Percentiles rank a stretch among this genome's conserved stretches.
Evolutionary conservation across 148 eudicot species (phyloP).

Genomic region (Camellia lanceoleosa): DNA sequence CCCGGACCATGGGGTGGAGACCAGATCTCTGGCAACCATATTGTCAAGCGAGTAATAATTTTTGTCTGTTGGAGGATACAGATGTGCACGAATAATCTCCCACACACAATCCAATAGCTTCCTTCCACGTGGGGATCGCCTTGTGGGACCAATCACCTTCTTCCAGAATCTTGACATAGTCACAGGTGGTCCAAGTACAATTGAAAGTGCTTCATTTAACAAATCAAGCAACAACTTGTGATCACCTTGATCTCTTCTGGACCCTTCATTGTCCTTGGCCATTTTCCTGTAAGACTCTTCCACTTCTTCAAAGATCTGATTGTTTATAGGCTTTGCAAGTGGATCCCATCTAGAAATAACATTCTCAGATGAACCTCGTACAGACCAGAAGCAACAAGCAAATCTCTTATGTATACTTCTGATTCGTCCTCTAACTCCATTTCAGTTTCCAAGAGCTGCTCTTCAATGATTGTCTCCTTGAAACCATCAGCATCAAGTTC

Average conservation of each 20-base stretch:
- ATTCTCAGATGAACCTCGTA: conserved; percentile 47
- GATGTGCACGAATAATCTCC: conserved; percentile 46
- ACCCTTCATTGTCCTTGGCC: conserved; percentile 30
- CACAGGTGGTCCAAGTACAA: conserved; percentile 51
- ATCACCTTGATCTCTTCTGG: conserved; percentile 29
- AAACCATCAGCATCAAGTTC: conserved; percentile 60
- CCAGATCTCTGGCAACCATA: conserved; percentile 62
- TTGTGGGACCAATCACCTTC: conserved; percentile 31
- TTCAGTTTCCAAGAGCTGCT: conserved; percentile 50
- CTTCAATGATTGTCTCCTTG: conserved; percentile 48
- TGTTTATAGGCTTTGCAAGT: conserved; percentile 57
- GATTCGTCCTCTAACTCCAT: conserved; percentile 65
- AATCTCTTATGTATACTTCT: conserved; percentile 65
- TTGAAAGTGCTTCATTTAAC: conserved; percentile 67
- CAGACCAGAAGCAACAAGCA: conserved; percentile 73
- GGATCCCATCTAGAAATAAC: conserved; percentile 70
- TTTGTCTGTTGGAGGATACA: conserved; percentile 46
- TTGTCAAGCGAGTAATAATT: conserved; percentile 45
- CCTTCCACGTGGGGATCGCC: conserved; percentile 48
- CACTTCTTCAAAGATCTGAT: conserved; percentile 59
- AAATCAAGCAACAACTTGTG: conserved; percentile 71
- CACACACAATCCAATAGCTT: conserved; percentile 59
- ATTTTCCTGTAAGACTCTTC: conserved; percentile 56
- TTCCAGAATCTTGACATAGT: conserved; percentile 48
- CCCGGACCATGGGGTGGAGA: conserved; percentile 50